Evolutionary conservation across 257 asterid genomes (phyloP).

Genomic region (Salvia rosmarinus): DNA sequence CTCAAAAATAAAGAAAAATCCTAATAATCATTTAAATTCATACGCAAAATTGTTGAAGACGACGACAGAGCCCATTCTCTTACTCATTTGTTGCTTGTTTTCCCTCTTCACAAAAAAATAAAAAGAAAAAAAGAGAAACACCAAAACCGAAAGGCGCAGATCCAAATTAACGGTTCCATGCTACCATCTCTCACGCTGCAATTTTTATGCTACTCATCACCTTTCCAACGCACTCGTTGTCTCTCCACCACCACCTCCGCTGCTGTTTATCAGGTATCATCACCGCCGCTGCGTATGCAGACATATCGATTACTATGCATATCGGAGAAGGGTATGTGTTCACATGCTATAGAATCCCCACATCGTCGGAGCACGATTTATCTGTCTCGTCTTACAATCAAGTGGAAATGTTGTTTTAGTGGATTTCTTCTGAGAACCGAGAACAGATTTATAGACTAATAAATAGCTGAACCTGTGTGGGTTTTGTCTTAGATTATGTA

Average conservation of each 20-base stretch:
- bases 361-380: constrained; percentile 18
- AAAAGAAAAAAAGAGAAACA: background rate
- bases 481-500: constrained; percentile 13
- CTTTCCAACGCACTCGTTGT: constrained; percentile 31
- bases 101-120: no score
- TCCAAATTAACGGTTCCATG: constrained; percentile 22
- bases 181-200: constrained; percentile 21
- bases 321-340: background rate
- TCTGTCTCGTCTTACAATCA: background rate
- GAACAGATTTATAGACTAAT: background rate
- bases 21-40: background rate
- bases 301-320: background rate
- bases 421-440: constrained; percentile 8
- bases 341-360: constrained; percentile 28
- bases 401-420: constrained; percentile 6
- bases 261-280: constrained; percentile 30
- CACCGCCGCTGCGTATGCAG: background rate
- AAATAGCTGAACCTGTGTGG: background rate
- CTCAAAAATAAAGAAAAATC: background rate
- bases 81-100: background rate
- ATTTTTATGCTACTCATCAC: constrained; percentile 29
- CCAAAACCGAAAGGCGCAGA: constrained; percentile 16
- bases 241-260: constrained; percentile 31
- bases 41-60: background rate
- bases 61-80: background rate